Conservation (phyloP, 169 alveolate genomes). For the Hepatocystis sp. region DNA sequence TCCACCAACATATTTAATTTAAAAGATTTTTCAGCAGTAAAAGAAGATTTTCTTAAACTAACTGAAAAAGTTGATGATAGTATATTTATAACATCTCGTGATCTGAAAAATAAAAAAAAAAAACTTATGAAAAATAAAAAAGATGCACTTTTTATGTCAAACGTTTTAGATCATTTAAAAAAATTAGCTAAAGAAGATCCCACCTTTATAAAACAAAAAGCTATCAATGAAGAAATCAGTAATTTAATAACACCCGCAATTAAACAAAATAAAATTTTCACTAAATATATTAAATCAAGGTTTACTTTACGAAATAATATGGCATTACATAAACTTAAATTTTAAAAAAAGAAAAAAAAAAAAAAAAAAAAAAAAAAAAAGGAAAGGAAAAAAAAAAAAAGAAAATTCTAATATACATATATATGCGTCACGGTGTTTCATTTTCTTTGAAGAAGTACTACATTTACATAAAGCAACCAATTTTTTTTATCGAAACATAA, state of each 20-base stretch:
- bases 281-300: conserved; percentile 90
- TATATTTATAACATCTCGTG: conserved; percentile 84
- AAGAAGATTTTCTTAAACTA: conserved; percentile 78
- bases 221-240: conserved; percentile 84
- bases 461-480: no score
- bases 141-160: conserved; percentile 86
- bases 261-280: conserved; percentile 79
- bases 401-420: no score
- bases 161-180: conserved; percentile 79
- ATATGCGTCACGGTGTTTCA: no score
- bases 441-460: no score
- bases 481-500: no score
- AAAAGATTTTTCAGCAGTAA: conserved; percentile 81
- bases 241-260: conserved; percentile 81
- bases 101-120: conserved; percentile 85
- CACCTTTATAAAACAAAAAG: conserved; percentile 53
- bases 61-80: conserved; percentile 81
- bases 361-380: not conserved
- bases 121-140: conserved; percentile 84
- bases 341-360: no score
- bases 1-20: conserved; percentile 92
- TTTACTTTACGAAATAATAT: conserved; percentile 93
- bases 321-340: conserved; percentile 93
- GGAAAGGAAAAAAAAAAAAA: no score
- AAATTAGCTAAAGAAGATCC: conserved; percentile 73